phyloP scores from a whole-genome alignment of 345 rosid genomes.

The Syzygium grande region DNA sequence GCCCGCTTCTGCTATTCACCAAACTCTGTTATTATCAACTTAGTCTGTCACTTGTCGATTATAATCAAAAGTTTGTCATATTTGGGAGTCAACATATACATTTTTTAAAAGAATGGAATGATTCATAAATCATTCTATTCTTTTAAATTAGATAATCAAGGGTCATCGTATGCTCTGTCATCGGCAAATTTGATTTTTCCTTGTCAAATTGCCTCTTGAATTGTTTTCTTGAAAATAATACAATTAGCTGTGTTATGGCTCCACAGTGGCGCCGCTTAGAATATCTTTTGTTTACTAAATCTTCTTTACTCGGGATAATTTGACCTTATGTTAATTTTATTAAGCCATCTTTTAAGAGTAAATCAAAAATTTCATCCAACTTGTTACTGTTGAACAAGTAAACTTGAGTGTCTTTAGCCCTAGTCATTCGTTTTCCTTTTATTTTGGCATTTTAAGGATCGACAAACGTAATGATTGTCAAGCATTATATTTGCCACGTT shows the following conservation, averaged over 20 bases:
- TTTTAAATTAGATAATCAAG: neutral
- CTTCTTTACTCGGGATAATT: neutral
- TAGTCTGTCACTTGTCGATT: neutral
- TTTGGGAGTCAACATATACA: no score
- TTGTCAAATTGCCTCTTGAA: neutral
- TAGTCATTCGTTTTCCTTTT: neutral
- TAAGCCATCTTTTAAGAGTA: neutral
- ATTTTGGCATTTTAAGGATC: neutral
- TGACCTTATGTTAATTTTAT: no score
- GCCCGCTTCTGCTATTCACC: neutral
- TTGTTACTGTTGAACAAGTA: neutral
- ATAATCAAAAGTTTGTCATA: neutral
- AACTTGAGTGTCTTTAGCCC: neutral
- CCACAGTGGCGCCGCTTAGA: neutral
- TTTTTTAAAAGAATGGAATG: neutral
- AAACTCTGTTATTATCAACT: neutral
- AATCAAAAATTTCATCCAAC: neutral
- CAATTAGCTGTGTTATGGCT: neutral
- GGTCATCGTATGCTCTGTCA: neutral
- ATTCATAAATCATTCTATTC: neutral
- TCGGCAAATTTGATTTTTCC: neutral
- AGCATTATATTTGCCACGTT: neutral
- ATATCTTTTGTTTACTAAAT: neutral
- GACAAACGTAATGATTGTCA: neutral
- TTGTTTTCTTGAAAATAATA: neutral